Evolutionary conservation across 148 eudicot species (phyloP), one percentile per base, ranked within the genome.

Genomic region (Agrostemma githago): DNA sequence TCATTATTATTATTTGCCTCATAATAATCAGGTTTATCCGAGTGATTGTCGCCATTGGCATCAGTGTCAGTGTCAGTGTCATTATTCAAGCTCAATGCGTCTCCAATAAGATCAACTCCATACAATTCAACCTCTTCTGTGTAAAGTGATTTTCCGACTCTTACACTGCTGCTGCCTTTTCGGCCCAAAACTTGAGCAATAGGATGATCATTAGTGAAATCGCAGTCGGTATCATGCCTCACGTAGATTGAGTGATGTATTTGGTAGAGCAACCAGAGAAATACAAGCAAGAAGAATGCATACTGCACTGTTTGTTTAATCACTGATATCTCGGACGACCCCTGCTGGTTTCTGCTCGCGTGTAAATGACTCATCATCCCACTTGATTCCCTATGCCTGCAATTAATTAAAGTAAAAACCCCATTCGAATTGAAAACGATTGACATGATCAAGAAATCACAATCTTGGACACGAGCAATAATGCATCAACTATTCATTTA

Each of bases 261-360:
- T 20, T 75, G 82, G 78, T 79, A 79, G 17, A 79, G 67, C 51
- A 79, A 16, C 82, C 82, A 79, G 21, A 74, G 5, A 40, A 62
- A 51, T 56, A 70, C 70, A 53, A 68, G 66, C 21, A 54, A 41
- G 17, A 74, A 21, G 71, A 79, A 39, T 40, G 48, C 46, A 53
- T 48, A 79, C 58, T 79, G 78, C 44, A 74, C 39, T 10, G 72
- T 39, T 20, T 69, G 62, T 71, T 54, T 74, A 40, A 66, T 58
- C 67, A 53, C 5, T 6, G 65, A 40, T 15, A 61, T 34, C 40
- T 79, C 68, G 26, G 20, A 8, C 26, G 20, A 8, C 26, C 20
- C 59, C 9, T 69, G 66, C 9, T 69, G 66, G 42, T 57, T 74
- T n/a, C 61, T 57, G 21, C 5, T 73, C 6, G 1, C 17, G 10